Evolutionary conservation across 495 filamentous ascomycete species (phyloP), one percentile per base, ranked within the genome.

Genomic region (Clohesyomyces aquaticus): DNA sequence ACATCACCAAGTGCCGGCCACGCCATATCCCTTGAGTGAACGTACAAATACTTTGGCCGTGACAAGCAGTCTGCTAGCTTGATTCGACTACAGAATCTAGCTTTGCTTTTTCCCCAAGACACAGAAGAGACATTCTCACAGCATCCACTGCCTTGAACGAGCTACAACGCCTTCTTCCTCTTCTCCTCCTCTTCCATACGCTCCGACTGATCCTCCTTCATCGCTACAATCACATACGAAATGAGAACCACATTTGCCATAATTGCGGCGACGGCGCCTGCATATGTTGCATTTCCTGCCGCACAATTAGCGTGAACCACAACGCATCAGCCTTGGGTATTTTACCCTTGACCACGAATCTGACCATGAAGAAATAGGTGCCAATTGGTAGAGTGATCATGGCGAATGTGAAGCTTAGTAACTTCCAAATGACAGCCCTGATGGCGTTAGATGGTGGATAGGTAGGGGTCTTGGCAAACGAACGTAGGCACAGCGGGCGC

Each of bases 211-310:
- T 98, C 94, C 72, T 98, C 94, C 65, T 82, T 84, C 82, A 96
- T 91, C 27, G 95, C 94, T 1, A 96, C 92, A 61, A 93, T 80
- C 52, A 98, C 85, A 76, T 98, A 99, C 16, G 85, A 87, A 61
- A 99, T 85, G 59, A 99, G 79, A 6, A 99, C 90, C 18, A 91
- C 82, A 73, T 99, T 99, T 27, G 94, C 94, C 64, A 90, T 87
- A 41, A 98, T 76, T 22, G 95, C 95, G 9, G 94, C 94, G 22
- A 85, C 77, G 10, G 84, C 91, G 4, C 91, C 94, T 3, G 92
- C 91, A 63, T 84, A 92, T 16, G 93, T 96, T 14, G 91, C 80
- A 72, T 93, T 96, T 55, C 91, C 93, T 68, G 43, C 32, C 2
- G 9, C 49, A 27, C 9, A 38, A 25, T 60, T 22, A 57, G 18